phyloP scores from a whole-genome alignment of 2,329 filamentous ascomycete species.

The Cucurbitaria berberidis region DNA sequence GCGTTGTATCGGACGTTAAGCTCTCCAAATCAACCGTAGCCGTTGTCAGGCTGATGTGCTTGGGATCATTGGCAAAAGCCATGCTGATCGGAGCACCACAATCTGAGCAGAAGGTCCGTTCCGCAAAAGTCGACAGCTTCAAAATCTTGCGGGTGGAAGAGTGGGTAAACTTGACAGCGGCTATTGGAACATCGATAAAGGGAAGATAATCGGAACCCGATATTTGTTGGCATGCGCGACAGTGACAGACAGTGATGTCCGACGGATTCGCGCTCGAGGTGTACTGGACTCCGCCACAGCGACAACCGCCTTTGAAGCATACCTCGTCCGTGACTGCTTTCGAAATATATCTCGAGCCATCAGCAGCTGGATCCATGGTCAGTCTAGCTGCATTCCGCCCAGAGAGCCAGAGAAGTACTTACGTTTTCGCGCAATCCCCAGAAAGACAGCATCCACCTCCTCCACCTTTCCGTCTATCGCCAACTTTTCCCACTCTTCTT shows the following conservation, averaged over 20 bases:
- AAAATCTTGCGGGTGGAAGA: constrained; percentile 39
- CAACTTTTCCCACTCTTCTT: constrained; percentile 49
- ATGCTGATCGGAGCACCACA: constrained; percentile 58
- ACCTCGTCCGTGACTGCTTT: constrained; percentile 14
- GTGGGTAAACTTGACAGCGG: constrained; percentile 44
- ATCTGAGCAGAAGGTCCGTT: constrained; percentile 53
- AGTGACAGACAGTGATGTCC: constrained; percentile 54
- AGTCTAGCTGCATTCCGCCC: constrained; percentile 1
- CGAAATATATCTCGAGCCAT: constrained; percentile 30
- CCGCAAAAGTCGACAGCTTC: constrained; percentile 50
- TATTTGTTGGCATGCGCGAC: constrained; percentile 56
- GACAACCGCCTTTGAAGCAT: constrained; percentile 52
- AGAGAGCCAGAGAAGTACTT: constrained; percentile 6
- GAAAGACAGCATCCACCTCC: constrained; percentile 49
- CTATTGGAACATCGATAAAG: constrained; percentile 49
- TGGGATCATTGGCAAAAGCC: constrained; percentile 44
- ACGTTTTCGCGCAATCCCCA: constrained; percentile 46
- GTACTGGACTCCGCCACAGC: constrained; percentile 54
- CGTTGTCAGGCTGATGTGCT: constrained; percentile 45
- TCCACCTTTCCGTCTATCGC: constrained; percentile 47
- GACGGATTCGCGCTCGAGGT: constrained; percentile 45
- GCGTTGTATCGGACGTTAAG: constrained; percentile 35
- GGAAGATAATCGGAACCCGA: constrained; percentile 55
- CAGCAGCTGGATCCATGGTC: constrained; percentile 22
- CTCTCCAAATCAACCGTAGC: constrained; percentile 53